Conservation (phyloP, 805 yeast species). For the Candida andamanensis region DNA sequence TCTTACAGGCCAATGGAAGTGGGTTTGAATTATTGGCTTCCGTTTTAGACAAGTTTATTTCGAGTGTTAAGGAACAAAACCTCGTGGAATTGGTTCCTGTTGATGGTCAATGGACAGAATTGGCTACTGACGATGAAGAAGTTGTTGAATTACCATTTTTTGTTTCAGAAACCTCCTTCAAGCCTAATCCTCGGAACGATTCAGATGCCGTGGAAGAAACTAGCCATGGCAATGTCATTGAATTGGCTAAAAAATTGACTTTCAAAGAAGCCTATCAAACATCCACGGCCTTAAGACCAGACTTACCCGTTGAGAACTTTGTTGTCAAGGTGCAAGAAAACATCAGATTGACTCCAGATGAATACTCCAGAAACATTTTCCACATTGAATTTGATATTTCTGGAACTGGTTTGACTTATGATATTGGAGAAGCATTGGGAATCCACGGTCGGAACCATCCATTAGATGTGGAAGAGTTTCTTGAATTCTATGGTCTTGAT, state of each 20-base stretch:
- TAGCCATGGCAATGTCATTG: conserved; percentile 33
- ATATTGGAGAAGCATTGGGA: conserved; percentile 95
- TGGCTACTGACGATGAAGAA: conserved; percentile 30
- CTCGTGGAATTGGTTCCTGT: conserved; percentile 34
- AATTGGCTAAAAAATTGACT: conserved; percentile 63
- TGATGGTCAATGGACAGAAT: conserved; percentile 27
- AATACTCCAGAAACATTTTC: conserved; percentile 92
- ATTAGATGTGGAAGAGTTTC: conserved; percentile 61
- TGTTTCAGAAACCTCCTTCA: conserved; percentile 61
- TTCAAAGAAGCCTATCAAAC: conserved; percentile 77
- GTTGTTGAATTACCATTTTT: conserved; percentile 41
- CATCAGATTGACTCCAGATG: conserved; percentile 83
- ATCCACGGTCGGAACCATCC: conserved; percentile 83
- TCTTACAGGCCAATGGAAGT: conserved; percentile 75
- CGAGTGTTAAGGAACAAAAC: conserved; percentile 46
- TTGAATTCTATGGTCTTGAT: conserved; percentile 65
- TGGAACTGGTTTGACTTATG: conserved; percentile 87
- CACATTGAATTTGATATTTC: conserved; percentile 90
- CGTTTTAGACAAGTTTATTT: conserved; percentile 61
- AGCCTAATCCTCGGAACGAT: conserved; percentile 51
- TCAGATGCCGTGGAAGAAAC: conserved; percentile 35
- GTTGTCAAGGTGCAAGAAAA: conserved; percentile 88
- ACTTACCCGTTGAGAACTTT: conserved; percentile 76
- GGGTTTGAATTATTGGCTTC: conserved; percentile 76
- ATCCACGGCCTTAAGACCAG: conserved; percentile 71